Evolutionary conservation across 2,329 filamentous ascomycete species (phyloP), one percentile per base, ranked within the genome.

Genomic region (Dactylellina cionopaga): DNA sequence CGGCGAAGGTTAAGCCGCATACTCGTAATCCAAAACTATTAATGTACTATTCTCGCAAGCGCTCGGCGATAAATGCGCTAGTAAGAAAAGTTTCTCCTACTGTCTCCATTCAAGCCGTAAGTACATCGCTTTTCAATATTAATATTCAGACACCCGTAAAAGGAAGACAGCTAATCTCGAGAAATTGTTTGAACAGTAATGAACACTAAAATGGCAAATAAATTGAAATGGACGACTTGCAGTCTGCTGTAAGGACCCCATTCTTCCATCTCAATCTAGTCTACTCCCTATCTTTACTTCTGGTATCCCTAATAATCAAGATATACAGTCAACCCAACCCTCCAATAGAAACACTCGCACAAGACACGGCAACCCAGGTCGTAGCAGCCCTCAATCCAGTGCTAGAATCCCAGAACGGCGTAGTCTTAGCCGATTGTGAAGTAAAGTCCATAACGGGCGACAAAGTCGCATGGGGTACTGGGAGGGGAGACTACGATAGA

Each of bases 21-120:
- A 86, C 70, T 81, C 80, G 1, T 83, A 84, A 74, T 83, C 82
- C 75, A 86, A 86, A 77, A 83, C 83, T 27, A 84, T 83, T 1
- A 84, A 85, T 59, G 81, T 85, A 9, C 75, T 84, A 44, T 83
- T 84, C 66, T 81, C 79, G 0, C 65, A 81, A 24, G 80, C 77
- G 10, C 77, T 84, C 10, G 81, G 82, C 10, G 74, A 80, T 31
- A 77, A 79, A 35, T 72, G 82, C 24, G 68, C 75, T 1, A 60
- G 47, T 3, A 76, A 76, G 15, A 78, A 79, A 0, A 79, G 84
- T 15, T 76, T 77, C 43, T 76, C 81, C 0, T 83, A 81, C 47
- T 78, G 79, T 1, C 54, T 84, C n/a, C 82, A 84, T 68, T 83
- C 83, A 7, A 83, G 83, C 25, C 5, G 63, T 74, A 71, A 58